Evolutionary conservation across 495 filamentous ascomycete genomes (phyloP).

Genomic region (Emericellopsis terricola): DNA sequence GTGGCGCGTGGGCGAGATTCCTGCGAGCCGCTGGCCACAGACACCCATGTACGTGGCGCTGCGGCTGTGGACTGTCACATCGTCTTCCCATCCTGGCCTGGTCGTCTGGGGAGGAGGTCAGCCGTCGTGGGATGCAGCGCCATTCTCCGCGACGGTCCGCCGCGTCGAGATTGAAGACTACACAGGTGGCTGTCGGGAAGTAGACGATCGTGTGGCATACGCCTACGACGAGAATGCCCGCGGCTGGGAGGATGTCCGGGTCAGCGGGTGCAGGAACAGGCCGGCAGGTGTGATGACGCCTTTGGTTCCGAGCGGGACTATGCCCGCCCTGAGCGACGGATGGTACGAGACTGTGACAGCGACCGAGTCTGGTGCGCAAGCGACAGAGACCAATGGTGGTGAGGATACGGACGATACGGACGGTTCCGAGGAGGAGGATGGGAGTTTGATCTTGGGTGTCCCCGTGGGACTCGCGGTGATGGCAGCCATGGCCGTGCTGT

Average conservation of each 20-base stretch:
- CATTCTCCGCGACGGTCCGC: constrained; percentile 52
- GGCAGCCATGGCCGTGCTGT: too few relatives aligned
- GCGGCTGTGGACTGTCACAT: constrained; percentile 2
- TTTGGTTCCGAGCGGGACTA: too few relatives aligned
- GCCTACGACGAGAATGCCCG: not conserved
- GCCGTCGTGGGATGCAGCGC: constrained; percentile 38
- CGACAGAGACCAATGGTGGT: too few relatives aligned
- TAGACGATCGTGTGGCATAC: not conserved
- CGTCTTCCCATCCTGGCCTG: constrained; percentile 14
- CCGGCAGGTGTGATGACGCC: too few relatives aligned
- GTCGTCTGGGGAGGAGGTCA: constrained; percentile 54
- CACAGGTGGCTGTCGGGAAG: not conserved
- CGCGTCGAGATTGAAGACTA: constrained; percentile 27
- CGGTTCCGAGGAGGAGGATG: too few relatives aligned
- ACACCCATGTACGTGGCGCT: constrained; percentile 3
- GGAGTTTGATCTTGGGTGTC: too few relatives aligned
- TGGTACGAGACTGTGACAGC: too few relatives aligned
- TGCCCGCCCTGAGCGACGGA: too few relatives aligned
- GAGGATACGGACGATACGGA: too few relatives aligned
- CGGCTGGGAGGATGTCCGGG: not conserved
- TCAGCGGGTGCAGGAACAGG: constrained; percentile 1
- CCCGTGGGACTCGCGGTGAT: too few relatives aligned
- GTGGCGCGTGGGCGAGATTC: constrained; percentile 1
- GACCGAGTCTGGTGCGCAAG: too few relatives aligned
- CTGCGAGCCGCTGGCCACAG: constrained; percentile 1